Conservation (phyloP, 2,329 filamentous ascomycete species). For the Pochonia chlamydosporia region DNA sequence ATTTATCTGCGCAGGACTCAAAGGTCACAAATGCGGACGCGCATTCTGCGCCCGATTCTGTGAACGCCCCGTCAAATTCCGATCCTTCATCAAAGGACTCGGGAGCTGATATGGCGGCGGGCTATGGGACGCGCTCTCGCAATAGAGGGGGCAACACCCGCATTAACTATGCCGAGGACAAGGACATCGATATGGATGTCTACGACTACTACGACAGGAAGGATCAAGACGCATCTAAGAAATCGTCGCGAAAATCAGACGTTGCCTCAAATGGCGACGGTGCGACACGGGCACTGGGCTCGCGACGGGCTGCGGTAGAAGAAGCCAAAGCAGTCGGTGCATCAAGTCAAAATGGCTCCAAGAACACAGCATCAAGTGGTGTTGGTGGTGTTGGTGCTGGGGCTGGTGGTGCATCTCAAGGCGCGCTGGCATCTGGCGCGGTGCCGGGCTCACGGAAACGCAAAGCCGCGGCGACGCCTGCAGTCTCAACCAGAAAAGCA, state of each 20-base stretch:
- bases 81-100: slow-evolving; percentile 44
- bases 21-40: slow-evolving; percentile 27
- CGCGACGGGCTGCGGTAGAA: slow-evolving; percentile 37
- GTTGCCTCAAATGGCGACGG: slow-evolving; percentile 30
- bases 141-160: slow-evolving; percentile 76
- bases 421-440: slow-evolving; percentile 45
- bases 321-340: slow-evolving; percentile 30
- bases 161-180: slow-evolving; percentile 92
- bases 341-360: slow-evolving; percentile 26
- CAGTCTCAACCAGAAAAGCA: slow-evolving; percentile 16
- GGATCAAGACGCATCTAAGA: slow-evolving; percentile 49
- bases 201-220: slow-evolving; percentile 64
- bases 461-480: slow-evolving; percentile 55
- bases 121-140: slow-evolving; percentile 90
- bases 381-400: slow-evolving; percentile 9
- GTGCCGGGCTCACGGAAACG: slow-evolving; percentile 68
- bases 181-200: slow-evolving; percentile 79
- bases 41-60: slow-evolving; percentile 29
- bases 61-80: slow-evolving; percentile 43
- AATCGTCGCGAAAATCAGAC: slow-evolving; percentile 43
- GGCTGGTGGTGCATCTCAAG: slow-evolving; percentile 21
- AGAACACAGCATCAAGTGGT: slow-evolving; percentile 19
- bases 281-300: slow-evolving; percentile 27
- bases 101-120: slow-evolving; percentile 50
- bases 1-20: slow-evolving; percentile 22